Percentiles rank a stretch among this genome's conserved stretches.
Evolutionary conservation across 305 asterid species (phyloP).

Genomic region (Rubia occidens): DNA sequence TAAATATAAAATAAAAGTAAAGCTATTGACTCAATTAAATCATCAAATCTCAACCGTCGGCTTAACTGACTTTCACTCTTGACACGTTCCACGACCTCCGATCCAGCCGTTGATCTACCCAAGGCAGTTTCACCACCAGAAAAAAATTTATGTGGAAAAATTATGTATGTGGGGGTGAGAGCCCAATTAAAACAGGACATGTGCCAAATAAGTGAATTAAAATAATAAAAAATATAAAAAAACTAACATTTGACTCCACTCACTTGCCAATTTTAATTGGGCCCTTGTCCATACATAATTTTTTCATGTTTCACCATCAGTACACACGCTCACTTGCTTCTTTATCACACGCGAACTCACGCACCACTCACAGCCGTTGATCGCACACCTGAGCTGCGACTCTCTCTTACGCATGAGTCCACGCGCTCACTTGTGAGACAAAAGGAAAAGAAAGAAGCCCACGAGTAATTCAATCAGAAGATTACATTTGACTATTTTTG

Average conservation of each 20-base stretch:
- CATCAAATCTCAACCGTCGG: conserved; percentile 5
- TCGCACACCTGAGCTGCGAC: background rate
- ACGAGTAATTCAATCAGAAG: background rate
- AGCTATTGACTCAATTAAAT: background rate
- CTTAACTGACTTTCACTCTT: background rate
- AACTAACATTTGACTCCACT: too few relatives aligned
- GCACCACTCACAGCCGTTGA: background rate
- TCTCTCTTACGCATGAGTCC: background rate
- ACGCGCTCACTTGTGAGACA: background rate
- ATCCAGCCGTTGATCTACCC: background rate
- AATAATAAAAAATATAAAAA: too few relatives aligned
- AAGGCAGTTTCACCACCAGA: conserved; percentile 6
- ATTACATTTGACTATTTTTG: conserved; percentile 20
- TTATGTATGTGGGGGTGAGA: too few relatives aligned
- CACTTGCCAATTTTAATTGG: too few relatives aligned
- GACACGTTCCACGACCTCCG: conserved; percentile 6
- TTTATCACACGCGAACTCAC: background rate
- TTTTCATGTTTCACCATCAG: too few relatives aligned
- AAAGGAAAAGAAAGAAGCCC: background rate
- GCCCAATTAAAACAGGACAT: too few relatives aligned
- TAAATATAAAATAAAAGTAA: too few relatives aligned
- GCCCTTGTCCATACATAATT: too few relatives aligned
- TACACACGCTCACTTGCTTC: background rate
- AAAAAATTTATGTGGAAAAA: too few relatives aligned
- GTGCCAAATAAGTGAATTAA: too few relatives aligned